Evolutionary conservation across 1,284 basidiomycete genomes (phyloP).

Genomic region (Fomitopsis schrenkii): DNA sequence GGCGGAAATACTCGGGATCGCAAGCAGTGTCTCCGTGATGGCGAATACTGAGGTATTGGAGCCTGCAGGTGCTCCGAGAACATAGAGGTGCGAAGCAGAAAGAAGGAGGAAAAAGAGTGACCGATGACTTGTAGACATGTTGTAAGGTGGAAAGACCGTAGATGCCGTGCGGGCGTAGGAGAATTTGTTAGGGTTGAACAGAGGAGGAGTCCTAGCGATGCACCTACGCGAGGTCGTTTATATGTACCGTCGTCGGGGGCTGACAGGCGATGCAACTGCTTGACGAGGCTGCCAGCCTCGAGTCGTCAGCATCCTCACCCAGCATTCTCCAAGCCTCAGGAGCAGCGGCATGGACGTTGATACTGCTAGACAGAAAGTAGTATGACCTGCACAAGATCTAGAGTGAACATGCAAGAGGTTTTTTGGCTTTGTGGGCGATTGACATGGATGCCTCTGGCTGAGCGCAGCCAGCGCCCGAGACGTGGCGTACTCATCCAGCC

Average conservation of each 20-base stretch:
- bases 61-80: constrained; percentile 10
- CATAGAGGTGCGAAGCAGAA: constrained; percentile 13
- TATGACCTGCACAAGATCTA: too few species aligned
- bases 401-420: too few species aligned
- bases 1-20: background rate
- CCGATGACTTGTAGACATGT: constrained; percentile 8
- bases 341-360: background rate
- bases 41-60: background rate
- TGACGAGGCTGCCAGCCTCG: too few species aligned
- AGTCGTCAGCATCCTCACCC: background rate
- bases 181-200: background rate
- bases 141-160: constrained; percentile 8
- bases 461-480: too few species aligned
- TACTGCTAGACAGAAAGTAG: too few species aligned
- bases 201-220: background rate
- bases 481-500: too few species aligned
- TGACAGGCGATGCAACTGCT: background rate
- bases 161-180: constrained; percentile 23
- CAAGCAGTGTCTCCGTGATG: background rate
- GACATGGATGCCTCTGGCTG: too few species aligned
- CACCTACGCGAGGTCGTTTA: background rate
- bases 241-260: background rate
- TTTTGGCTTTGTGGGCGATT: too few species aligned
- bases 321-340: background rate
- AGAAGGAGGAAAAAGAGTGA: constrained; percentile 18